These are phyloP conservation scores for Limonium bicolor DNA, from an alignment of 148 eudicot genomes.

Conservation along the genomic window DNA sequence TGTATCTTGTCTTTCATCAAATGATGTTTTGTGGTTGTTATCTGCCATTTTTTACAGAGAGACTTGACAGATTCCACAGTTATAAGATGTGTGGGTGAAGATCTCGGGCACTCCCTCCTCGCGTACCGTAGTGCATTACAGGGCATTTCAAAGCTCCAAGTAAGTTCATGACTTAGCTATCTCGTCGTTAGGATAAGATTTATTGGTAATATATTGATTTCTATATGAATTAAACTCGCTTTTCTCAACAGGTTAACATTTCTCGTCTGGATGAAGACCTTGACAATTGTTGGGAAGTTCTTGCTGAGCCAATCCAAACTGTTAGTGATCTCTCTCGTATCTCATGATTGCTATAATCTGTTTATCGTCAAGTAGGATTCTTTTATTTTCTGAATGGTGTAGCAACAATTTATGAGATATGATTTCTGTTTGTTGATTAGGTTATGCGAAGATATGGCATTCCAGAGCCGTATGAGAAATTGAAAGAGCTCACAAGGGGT, in stretches of 20 bases:
- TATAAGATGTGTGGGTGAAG: slow-evolving; percentile 83
- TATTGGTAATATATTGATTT: neutral
- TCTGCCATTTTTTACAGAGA: no score
- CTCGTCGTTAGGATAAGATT: neutral
- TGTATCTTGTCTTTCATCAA: no score
- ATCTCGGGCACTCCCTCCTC: slow-evolving; percentile 69
- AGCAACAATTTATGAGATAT: no score
- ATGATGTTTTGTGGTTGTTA: no score
- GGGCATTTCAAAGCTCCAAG: slow-evolving; percentile 88
- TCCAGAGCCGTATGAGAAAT: slow-evolving; percentile 92
- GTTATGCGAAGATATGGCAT: slow-evolving; percentile 95
- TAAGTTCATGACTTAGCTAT: slow-evolving; percentile 12
- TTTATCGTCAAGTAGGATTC: no score
- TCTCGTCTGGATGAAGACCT: slow-evolving; percentile 59
- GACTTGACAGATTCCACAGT: slow-evolving; percentile 98
- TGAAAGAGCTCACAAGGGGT: slow-evolving; percentile 87
- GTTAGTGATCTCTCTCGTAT: slow-evolving; percentile 24
- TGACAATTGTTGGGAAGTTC: slow-evolving; percentile 88
- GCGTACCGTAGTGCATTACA: slow-evolving; percentile 70
- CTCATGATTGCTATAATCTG: neutral
- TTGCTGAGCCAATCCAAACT: slow-evolving; percentile 94
- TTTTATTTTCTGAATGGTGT: no score
- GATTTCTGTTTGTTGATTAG: no score
- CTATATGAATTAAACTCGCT: neutral
- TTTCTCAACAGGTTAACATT: slow-evolving; percentile 61